phyloP scores from a whole-genome alignment of 2,329 filamentous ascomycete genomes.

The Gyromitra esculenta region DNA sequence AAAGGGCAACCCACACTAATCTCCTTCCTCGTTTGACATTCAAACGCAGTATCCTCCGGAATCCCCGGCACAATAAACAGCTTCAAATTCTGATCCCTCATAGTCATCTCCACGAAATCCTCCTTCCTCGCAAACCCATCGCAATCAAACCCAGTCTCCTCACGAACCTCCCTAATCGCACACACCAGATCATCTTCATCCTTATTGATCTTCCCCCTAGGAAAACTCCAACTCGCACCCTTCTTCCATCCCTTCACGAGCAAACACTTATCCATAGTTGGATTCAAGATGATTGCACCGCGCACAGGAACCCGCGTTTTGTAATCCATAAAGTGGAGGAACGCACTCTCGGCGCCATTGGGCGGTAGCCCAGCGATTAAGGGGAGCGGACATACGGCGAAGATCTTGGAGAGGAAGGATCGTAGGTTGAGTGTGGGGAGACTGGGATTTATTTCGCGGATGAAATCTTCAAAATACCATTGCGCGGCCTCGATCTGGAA shows the following conservation, averaged over 20 bases:
- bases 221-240: conserved; percentile 94
- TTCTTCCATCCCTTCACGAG: conserved; percentile 99
- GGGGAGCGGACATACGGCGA: conserved; percentile 80
- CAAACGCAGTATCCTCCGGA: conserved; percentile 85
- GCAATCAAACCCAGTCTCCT: conserved; percentile 93
- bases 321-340: conserved; percentile 91
- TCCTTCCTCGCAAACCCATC: conserved; percentile 77
- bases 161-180: conserved; percentile 91
- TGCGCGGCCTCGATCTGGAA: conserved; percentile 99
- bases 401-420: conserved; percentile 87
- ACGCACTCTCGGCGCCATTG: conserved; percentile 76
- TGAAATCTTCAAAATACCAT: conserved; percentile 99
- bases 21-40: conserved; percentile 91
- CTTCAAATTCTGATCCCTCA: conserved; percentile 87
- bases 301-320: conserved; percentile 94
- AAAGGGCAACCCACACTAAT: conserved; percentile 70
- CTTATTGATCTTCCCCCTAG: conserved; percentile 96
- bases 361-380: conserved; percentile 68
- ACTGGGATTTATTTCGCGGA: conserved; percentile 84
- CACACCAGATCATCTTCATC: conserved; percentile 94
- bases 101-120: conserved; percentile 83
- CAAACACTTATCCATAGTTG: conserved; percentile 91
- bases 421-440: conserved; percentile 79
- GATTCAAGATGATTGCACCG: conserved; percentile 90
- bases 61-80: conserved; percentile 92